Evolutionary conservation across 164 flowering plant genomes (phyloP).

Genomic region (Buxus sempervirens): DNA sequence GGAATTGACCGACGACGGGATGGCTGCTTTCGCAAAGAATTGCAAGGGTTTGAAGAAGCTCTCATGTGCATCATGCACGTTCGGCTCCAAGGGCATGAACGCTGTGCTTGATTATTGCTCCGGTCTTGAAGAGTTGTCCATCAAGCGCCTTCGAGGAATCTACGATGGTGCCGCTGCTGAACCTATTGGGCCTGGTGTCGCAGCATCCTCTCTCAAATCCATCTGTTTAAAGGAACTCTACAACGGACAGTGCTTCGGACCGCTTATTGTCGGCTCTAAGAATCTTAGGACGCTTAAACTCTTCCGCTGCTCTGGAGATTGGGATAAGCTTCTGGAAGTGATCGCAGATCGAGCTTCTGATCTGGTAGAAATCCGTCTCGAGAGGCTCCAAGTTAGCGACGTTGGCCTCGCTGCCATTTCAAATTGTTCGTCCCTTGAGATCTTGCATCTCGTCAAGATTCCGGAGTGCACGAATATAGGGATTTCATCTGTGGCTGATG

Average conservation of each 20-base stretch:
- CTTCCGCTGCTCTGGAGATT: constrained; percentile 69
- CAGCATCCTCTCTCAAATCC: constrained; percentile 43
- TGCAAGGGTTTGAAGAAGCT: constrained; percentile 59
- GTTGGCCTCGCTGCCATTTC: constrained; percentile 57
- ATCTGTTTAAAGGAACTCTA: constrained; percentile 67
- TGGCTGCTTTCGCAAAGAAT: constrained; percentile 46
- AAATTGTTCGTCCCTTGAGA: constrained; percentile 48
- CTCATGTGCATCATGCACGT: constrained; percentile 67
- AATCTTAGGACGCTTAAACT: constrained; percentile 55
- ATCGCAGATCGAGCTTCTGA: constrained; percentile 30
- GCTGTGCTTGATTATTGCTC: constrained; percentile 51
- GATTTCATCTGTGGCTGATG: constrained; percentile 42
- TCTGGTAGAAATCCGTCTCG: constrained; percentile 64
- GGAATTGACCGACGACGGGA: constrained; percentile 58
- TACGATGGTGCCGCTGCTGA: constrained; percentile 37
- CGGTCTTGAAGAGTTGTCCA: constrained; percentile 59
- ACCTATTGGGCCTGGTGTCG: constrained; percentile 46
- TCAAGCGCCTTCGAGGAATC: constrained; percentile 64
- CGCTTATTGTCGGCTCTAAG: constrained; percentile 50
- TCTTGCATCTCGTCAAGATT: constrained; percentile 61
- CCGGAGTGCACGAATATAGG: constrained; percentile 71
- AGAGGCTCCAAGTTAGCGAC: constrained; percentile 78
- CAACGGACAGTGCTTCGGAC: constrained; percentile 65
- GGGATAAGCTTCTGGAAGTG: constrained; percentile 60
- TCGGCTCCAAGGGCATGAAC: constrained; percentile 64